phyloP scores from a whole-genome alignment of 1,284 basidiomycete species.

The Ustilago sp. region DNA sequence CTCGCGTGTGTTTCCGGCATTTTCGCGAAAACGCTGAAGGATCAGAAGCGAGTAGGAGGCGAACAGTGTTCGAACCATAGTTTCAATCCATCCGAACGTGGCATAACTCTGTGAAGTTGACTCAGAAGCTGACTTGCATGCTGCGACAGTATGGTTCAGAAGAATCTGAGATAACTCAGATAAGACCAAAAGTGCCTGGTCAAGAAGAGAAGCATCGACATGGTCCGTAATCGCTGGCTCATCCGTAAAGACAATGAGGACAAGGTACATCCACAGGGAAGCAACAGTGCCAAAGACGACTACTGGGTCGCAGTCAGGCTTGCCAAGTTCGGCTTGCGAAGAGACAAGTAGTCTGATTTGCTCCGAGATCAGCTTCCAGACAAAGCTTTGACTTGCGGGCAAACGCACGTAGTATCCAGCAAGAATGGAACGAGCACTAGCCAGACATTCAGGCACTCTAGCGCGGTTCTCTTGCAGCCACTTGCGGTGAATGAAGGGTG shows the following conservation, averaged over 20 bases:
- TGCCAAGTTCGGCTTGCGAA: constrained; percentile 15
- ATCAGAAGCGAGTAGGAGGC: constrained; percentile 61
- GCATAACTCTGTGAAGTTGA: constrained; percentile 16
- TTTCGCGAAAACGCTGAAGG: constrained; percentile 60
- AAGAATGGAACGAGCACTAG: constrained; percentile 55
- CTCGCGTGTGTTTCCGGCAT: constrained; percentile 34
- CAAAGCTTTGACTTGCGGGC: constrained; percentile 54
- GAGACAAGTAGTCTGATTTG: constrained; percentile 38
- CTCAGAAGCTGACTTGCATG: constrained; percentile 16
- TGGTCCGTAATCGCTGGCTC: constrained; percentile 44
- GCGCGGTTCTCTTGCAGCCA: constrained; percentile 60
- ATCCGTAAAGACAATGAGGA: constrained; percentile 59
- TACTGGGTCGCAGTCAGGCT: constrained; percentile 24
- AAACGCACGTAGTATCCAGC: constrained; percentile 60
- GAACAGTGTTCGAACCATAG: constrained; percentile 59
- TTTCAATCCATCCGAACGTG: constrained; percentile 51
- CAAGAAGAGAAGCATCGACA: constrained; percentile 47
- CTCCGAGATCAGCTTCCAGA: constrained; percentile 55
- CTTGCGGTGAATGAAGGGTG: constrained; percentile 61
- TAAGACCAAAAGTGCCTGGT: constrained; percentile 45
- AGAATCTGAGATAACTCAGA: constrained; percentile 48
- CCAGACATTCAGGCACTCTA: constrained; percentile 49
- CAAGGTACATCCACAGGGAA: constrained; percentile 62
- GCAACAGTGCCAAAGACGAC: constrained; percentile 53
- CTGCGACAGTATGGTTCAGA: constrained; percentile 15